Conservation (phyloP, 208 protist genomes). For the Crithidia sp. region DNA sequence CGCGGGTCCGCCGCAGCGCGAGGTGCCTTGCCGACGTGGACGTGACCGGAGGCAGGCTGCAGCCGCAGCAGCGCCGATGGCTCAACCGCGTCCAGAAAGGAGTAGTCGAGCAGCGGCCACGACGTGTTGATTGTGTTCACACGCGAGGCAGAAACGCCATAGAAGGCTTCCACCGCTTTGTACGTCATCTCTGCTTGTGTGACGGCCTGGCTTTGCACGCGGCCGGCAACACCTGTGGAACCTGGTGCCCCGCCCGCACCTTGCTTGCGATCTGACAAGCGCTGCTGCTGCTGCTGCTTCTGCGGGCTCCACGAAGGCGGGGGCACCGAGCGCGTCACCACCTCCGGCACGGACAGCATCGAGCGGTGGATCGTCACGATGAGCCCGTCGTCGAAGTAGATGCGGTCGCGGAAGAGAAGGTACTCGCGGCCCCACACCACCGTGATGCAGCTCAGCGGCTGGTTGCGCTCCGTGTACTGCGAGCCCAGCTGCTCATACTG, state of each 20-base stretch:
- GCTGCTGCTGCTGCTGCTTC: constrained; percentile 20
- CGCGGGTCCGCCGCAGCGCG: constrained; percentile 51
- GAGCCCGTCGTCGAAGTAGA: constrained; percentile 79
- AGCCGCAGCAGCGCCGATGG: constrained; percentile 48
- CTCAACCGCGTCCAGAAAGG: constrained; percentile 43
- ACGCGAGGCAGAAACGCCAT: constrained; percentile 46
- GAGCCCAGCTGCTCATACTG: constrained; percentile 60
- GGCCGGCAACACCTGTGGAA: not conserved
- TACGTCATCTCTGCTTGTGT: constrained; percentile 34
- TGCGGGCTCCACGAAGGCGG: constrained; percentile 1
- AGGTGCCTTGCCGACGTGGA: constrained; percentile 37
- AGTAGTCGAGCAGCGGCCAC: constrained; percentile 62
- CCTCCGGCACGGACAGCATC: constrained; percentile 69
- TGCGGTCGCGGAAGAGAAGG: constrained; percentile 75
- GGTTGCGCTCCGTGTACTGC: constrained; percentile 84
- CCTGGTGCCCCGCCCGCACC: not conserved
- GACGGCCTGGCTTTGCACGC: not conserved
- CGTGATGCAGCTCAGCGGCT: constrained; percentile 73
- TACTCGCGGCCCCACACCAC: constrained; percentile 69
- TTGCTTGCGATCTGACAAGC: constrained; percentile 5
- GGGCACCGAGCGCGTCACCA: constrained; percentile 45
- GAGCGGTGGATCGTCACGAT: constrained; percentile 81
- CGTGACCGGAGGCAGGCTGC: constrained; percentile 49
- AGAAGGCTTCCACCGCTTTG: constrained; percentile 51
- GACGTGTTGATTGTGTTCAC: constrained; percentile 42